A percentile compares a stretch with the other conserved stretches of the same genome.
Evolutionary conservation across 345 rosid genomes (phyloP).

Genomic region (Mercurialis annua): DNA sequence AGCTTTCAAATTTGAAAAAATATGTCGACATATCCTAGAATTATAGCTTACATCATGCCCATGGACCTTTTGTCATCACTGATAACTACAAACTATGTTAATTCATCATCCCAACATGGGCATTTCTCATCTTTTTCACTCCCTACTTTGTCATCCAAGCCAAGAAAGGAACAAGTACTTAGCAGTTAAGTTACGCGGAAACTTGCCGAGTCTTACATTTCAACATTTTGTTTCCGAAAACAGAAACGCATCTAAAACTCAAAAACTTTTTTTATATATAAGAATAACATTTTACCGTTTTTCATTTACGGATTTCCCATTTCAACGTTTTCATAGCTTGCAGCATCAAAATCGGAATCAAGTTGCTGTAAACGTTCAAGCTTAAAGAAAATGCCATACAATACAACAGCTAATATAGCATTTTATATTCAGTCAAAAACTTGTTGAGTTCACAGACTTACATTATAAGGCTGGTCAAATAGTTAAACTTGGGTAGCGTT

Average conservation of each 20-base stretch:
- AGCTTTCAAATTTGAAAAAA: slow-evolving; percentile 1
- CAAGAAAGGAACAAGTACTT: not conserved
- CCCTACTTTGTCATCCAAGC: not conserved
- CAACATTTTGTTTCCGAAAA: no score
- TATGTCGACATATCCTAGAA: slow-evolving; percentile 3
- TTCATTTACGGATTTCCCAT: no score
- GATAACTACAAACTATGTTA: not conserved
- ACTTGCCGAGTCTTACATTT: no score
- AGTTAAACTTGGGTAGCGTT: slow-evolving; percentile 31
- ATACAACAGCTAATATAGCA: not conserved
- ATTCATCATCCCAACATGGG: not conserved
- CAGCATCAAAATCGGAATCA: not conserved
- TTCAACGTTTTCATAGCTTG: no score
- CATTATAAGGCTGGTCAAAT: slow-evolving; percentile 16
- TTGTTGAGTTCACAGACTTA: slow-evolving; percentile 14
- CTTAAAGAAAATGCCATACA: not conserved
- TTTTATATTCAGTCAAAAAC: slow-evolving; percentile 20
- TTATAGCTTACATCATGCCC: not conserved
- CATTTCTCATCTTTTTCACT: not conserved
- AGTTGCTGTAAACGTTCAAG: not conserved
- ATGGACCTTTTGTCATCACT: not conserved
- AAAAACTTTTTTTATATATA: no score
- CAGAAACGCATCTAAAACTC: no score
- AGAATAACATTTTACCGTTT: no score
- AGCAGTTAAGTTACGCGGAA: no score